These are phyloP conservation scores for Candida ipomoeae DNA, from an alignment of 805 yeast genomes.

Conservation along the genomic window DNA sequence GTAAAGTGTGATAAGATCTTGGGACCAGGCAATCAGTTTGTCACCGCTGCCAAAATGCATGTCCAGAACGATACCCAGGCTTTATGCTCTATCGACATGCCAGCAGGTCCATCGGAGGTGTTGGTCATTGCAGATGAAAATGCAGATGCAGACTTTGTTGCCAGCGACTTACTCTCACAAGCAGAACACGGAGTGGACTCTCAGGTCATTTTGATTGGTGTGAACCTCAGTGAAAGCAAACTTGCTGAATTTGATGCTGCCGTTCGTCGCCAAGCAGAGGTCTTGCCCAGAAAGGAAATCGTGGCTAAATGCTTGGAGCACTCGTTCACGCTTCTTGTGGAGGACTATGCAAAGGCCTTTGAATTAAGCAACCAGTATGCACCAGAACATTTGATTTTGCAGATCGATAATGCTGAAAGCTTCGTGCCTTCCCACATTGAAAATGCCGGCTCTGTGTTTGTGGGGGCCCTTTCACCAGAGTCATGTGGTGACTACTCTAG, in stretches of 20 bases:
- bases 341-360: constrained; percentile 73
- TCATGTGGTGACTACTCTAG: constrained; percentile 97
- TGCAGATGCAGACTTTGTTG: constrained; percentile 94
- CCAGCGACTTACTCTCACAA: constrained; percentile 92
- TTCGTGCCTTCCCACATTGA: constrained; percentile 69
- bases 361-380: constrained; percentile 87
- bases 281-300: constrained; percentile 87
- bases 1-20: constrained; percentile 94
- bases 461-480: constrained; percentile 95
- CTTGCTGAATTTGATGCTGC: constrained; percentile 73
- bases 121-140: constrained; percentile 85
- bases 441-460: constrained; percentile 95
- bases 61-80: constrained; percentile 95
- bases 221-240: constrained; percentile 58
- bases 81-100: constrained; percentile 96
- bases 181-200: constrained; percentile 99
- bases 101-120: constrained; percentile 99
- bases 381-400: constrained; percentile 95
- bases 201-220: constrained; percentile 89
- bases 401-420: constrained; percentile 70
- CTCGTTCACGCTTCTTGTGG: constrained; percentile 74
- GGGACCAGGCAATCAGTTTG: constrained; percentile 99
- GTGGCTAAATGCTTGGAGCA: constrained; percentile 90
- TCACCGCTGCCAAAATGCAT: constrained; percentile 98
- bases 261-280: constrained; percentile 75